A percentile compares a stretch with the other conserved stretches of the same genome.
Conservation (phyloP, 257 asterid species). For the Striga asiatica region DNA sequence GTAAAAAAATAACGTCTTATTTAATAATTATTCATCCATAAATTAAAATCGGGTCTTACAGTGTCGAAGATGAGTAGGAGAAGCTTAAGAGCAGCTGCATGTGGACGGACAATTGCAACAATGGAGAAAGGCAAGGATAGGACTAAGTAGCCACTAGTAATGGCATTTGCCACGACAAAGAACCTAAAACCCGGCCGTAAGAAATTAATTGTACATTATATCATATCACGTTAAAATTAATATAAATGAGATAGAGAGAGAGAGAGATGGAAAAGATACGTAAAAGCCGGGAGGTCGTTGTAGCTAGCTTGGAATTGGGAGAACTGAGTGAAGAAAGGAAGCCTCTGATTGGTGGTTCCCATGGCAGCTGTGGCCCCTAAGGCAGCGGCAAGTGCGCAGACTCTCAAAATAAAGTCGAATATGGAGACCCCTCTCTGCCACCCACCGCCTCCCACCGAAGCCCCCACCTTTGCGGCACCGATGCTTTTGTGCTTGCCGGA, state of each 20-base stretch:
- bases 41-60: slow-evolving; percentile 19
- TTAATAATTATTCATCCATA: neutral
- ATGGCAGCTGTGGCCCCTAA: slow-evolving; percentile 59
- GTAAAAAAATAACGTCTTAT: neutral
- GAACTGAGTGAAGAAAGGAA: slow-evolving; percentile 78
- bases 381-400: slow-evolving; percentile 53
- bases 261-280: slow-evolving; percentile 21
- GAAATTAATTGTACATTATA: neutral
- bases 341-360: slow-evolving; percentile 76
- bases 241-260: neutral
- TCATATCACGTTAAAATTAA: neutral
- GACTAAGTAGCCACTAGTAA: slow-evolving; percentile 65
- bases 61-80: slow-evolving; percentile 65
- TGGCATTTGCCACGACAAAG: slow-evolving; percentile 66
- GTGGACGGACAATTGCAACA: slow-evolving; percentile 70
- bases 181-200: slow-evolving; percentile 38
- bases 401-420: slow-evolving; percentile 59
- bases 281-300: slow-evolving; percentile 69
- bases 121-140: slow-evolving; percentile 80
- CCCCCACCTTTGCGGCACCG: slow-evolving; percentile 19
- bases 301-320: slow-evolving; percentile 79
- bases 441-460: slow-evolving; percentile 9
- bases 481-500: slow-evolving; percentile 28
- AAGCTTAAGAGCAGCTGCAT: slow-evolving; percentile 39
- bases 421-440: slow-evolving; percentile 56